Evolutionary conservation across 2,329 filamentous ascomycete species (phyloP).

Genomic region (Sporothrix pseudoabietina): DNA sequence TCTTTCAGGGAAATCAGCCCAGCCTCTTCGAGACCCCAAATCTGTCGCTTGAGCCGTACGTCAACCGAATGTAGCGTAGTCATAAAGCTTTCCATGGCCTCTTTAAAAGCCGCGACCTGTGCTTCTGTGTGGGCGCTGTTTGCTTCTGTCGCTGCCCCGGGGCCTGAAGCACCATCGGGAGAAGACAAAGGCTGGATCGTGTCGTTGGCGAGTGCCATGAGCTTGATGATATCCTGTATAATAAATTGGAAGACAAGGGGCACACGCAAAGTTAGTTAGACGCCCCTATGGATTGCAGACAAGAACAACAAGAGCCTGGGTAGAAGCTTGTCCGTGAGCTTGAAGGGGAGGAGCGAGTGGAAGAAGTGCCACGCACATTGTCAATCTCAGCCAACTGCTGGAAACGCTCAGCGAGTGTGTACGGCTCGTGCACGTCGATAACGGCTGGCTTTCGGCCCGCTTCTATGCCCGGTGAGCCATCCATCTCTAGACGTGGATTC

Average conservation of each 20-base stretch:
- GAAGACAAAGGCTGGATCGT: slow-evolving; percentile 66
- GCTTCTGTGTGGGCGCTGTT: slow-evolving; percentile 43
- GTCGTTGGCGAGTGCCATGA: slow-evolving; percentile 54
- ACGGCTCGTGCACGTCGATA: slow-evolving; percentile 49
- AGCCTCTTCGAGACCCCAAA: slow-evolving; percentile 79
- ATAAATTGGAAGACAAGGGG: background rate
- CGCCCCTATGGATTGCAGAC: background rate
- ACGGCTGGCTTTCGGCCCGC: background rate
- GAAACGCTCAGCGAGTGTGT: slow-evolving; percentile 76
- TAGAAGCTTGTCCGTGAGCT: slow-evolving; percentile 38
- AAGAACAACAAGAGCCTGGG: background rate
- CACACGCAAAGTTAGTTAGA: background rate
- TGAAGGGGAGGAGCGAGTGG: slow-evolving; percentile 33
- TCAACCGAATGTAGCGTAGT: slow-evolving; percentile 72
- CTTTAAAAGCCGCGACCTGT: slow-evolving; percentile 60
- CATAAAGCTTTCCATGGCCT: slow-evolving; percentile 68
- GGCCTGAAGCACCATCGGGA: slow-evolving; percentile 32
- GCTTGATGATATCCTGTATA: slow-evolving; percentile 49
- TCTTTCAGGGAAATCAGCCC: slow-evolving; percentile 63
- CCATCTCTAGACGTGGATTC: background rate
- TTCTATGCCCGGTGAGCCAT: background rate
- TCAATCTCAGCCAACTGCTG: slow-evolving; percentile 79
- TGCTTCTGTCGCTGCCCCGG: slow-evolving; percentile 18
- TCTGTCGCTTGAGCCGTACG: slow-evolving; percentile 72
- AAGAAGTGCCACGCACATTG: slow-evolving; percentile 52